These are phyloP conservation scores for Metarhizium album DNA, from an alignment of 2,329 filamentous ascomycete genomes.

Conservation along the genomic window DNA sequence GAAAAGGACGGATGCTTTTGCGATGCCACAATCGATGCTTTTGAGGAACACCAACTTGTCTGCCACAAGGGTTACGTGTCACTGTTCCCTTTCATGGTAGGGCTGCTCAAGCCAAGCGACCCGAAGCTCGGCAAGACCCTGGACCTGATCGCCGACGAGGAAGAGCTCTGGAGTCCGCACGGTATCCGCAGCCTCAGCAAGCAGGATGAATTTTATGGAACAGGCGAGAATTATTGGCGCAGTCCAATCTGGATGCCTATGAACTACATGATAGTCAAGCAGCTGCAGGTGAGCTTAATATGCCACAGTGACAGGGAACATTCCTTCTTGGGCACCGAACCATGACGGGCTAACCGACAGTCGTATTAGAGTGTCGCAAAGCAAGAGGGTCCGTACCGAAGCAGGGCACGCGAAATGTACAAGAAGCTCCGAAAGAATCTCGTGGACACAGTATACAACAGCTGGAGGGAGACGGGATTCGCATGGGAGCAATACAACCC, in stretches of 20 bases:
- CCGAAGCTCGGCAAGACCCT: constrained; percentile 64
- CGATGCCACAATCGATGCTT: constrained; percentile 90
- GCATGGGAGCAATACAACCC: constrained; percentile 99
- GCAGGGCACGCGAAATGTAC: constrained; percentile 64
- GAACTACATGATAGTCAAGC: constrained; percentile 77
- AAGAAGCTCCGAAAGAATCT: constrained; percentile 68
- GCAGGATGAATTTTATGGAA: constrained; percentile 73
- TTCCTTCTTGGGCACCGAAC: background rate
- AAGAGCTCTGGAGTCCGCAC: constrained; percentile 80
- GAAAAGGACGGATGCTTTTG: constrained; percentile 74
- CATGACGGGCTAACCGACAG: constrained; percentile 18
- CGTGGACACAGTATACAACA: constrained; percentile 76
- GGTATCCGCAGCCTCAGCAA: constrained; percentile 87
- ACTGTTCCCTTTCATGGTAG: constrained; percentile 83
- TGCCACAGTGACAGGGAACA: background rate
- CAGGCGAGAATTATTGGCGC: constrained; percentile 94
- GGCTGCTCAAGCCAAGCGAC: constrained; percentile 64
- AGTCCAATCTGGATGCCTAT: constrained; percentile 94
- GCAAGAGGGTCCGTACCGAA: constrained; percentile 55
- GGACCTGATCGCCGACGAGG: constrained; percentile 66
- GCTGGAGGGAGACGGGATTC: constrained; percentile 86
- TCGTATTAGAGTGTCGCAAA: constrained; percentile 46
- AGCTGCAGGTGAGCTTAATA: constrained; percentile 57
- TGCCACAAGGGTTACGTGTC: constrained; percentile 97
- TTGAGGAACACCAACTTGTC: constrained; percentile 78